Evolutionary conservation across 495 filamentous ascomycete species (phyloP), one percentile per base, ranked within the genome.

Genomic region (Talaromyces trachyspermus): DNA sequence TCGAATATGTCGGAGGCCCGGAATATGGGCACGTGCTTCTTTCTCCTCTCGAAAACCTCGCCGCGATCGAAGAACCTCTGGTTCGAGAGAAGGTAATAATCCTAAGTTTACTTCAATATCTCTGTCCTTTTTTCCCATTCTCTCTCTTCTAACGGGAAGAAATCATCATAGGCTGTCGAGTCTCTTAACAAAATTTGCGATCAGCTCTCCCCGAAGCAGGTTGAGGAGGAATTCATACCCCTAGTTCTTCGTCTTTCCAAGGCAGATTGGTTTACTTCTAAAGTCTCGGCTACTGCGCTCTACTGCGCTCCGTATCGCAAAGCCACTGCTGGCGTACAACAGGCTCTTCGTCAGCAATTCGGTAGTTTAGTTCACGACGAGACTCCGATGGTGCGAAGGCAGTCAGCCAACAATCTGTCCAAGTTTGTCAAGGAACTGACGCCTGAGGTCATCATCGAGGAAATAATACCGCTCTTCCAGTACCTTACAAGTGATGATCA

Each of bases 191-290:
- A 96, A 72, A 96, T 98, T 60, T 95, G 91, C 75, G 78, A 80
- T 57, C 80, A 96, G 61, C 77, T 98, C 27, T 92, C 88, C 25
- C 75, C 88, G 55, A 76, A 87, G 57, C 92, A 98, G 70, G 81
- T 97, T 62, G 94, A 98, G 73, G 86, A 97, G 58, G 83, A 85
- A 63, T 97, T 95, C 70, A 88, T 97, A 56, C 92, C 94, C 22
- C 84, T 98, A 54, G 85, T 86, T 44, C 79, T 95, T 57, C 86
- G 92, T 54, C 84, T 98, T 44, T 95, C 92, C 46, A 97, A 96
- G 78, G 94, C 92, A 64, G 92, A 98, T 72, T 98, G 92, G 92
- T 98, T 98, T 61, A 98, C 92, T 23, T 97, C 94, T 50, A 98
- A 97, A 67, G 92, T 98, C 43, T 98, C 92, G 11, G 92, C 90